Percentiles rank a stretch among this genome's conserved stretches.
These are phyloP conservation scores for Dispira parvispora DNA, from an alignment of 192 early-diverging fungal species.

Conservation along the genomic window DNA sequence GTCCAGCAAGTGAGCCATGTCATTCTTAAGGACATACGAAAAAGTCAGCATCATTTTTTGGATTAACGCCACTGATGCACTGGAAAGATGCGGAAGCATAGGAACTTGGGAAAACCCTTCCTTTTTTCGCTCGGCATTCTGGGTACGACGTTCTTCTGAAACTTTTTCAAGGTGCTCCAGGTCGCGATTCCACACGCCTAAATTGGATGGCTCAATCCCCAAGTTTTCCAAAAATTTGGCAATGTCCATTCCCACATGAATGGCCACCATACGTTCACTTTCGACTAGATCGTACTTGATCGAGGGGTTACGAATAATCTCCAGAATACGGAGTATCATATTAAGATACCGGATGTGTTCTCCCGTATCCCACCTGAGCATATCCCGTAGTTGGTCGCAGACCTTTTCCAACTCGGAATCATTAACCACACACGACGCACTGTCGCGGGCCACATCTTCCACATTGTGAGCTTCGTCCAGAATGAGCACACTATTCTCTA, in stretches of 20 bases:
- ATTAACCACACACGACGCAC: constrained; percentile 19
- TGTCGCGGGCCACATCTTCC: constrained; percentile 33
- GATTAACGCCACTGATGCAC: not conserved
- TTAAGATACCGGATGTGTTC: not conserved
- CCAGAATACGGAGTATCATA: not conserved
- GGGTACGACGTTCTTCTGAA: not conserved
- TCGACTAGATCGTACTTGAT: not conserved
- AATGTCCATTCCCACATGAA: not conserved
- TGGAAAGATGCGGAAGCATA: not conserved
- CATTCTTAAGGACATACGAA: not conserved
- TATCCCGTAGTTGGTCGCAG: constrained; percentile 17
- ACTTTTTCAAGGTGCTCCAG: not conserved
- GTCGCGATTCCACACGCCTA: not conserved
- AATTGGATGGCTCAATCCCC: not conserved
- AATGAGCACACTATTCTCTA: constrained; percentile 31
- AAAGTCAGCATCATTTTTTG: not conserved
- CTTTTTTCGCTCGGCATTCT: constrained; percentile 4
- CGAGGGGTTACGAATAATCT: not conserved
- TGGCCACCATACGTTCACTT: not conserved
- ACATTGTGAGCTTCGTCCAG: constrained; percentile 50
- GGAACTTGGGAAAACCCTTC: not conserved
- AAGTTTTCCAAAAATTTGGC: not conserved
- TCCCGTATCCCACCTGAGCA: constrained; percentile 13
- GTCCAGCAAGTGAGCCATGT: not conserved
- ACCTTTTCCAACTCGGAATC: constrained; percentile 19